These are phyloP conservation scores for Exophiala calicioides DNA, from an alignment of 2,329 filamentous ascomycete species.

Conservation along the genomic window DNA sequence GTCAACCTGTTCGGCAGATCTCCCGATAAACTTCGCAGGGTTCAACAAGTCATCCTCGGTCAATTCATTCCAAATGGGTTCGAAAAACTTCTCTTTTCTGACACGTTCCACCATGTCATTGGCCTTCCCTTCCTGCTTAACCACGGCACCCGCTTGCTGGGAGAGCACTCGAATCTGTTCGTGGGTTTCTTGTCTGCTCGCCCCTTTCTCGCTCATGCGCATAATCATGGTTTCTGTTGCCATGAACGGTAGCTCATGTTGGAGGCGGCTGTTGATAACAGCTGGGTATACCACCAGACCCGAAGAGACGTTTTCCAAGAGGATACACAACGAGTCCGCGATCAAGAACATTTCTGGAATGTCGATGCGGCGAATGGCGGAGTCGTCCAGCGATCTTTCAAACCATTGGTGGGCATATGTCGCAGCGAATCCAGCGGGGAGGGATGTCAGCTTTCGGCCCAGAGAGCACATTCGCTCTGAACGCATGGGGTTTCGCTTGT, in stretches of 20 bases:
- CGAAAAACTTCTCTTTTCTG: constrained; percentile 71
- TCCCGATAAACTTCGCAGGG: constrained; percentile 61
- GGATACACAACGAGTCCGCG: constrained; percentile 67
- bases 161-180: constrained; percentile 83
- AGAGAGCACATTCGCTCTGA: constrained; percentile 63
- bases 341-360: constrained; percentile 69
- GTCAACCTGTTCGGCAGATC: constrained; percentile 56
- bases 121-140: constrained; percentile 70
- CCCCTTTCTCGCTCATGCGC: constrained; percentile 70
- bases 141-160: constrained; percentile 70
- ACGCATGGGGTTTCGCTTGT: constrained; percentile 62
- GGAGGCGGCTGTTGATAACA: constrained; percentile 66
- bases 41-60: constrained; percentile 63
- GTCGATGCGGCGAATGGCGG: constrained; percentile 50
- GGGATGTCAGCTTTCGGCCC: constrained; percentile 57
- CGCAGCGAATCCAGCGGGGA: constrained; percentile 59
- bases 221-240: constrained; percentile 74
- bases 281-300: constrained; percentile 79
- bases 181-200: constrained; percentile 77
- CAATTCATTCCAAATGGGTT: constrained; percentile 66
- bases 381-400: constrained; percentile 65
- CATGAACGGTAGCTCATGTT: constrained; percentile 85
- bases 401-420: constrained; percentile 75
- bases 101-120: constrained; percentile 85
- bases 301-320: constrained; percentile 66